Evolutionary conservation across 2,329 filamentous ascomycete species (phyloP).

Genomic region (Aureobasidium leucospermi): DNA sequence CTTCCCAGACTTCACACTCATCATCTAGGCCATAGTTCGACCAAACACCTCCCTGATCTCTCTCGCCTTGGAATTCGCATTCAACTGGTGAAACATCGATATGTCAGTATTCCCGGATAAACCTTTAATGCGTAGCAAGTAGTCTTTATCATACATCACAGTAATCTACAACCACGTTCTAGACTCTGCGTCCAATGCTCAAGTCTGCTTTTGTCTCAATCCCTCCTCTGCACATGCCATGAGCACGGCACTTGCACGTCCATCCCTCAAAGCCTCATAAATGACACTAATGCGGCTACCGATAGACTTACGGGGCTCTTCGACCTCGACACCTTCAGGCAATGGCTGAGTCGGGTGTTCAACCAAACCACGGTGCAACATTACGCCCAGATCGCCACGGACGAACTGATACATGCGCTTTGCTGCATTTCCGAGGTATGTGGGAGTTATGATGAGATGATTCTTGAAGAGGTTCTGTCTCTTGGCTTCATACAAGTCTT

Average conservation of each 20-base stretch:
- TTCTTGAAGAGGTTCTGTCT: background rate
- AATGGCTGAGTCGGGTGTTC: slow-evolving; percentile 20
- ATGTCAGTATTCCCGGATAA: too few relatives aligned
- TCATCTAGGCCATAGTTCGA: too few relatives aligned
- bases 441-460: background rate
- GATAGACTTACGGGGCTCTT: slow-evolving; percentile 17
- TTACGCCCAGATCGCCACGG: slow-evolving; percentile 17
- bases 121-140: too few relatives aligned
- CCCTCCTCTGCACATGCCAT: slow-evolving; percentile 7
- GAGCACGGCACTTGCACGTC: slow-evolving; percentile 17
- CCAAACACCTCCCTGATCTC: too few relatives aligned
- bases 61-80: too few relatives aligned
- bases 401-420: slow-evolving; percentile 20
- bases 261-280: slow-evolving; percentile 22
- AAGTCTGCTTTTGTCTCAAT: background rate
- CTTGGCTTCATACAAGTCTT: background rate
- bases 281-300: slow-evolving; percentile 20
- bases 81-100: too few relatives aligned
- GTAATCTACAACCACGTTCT: too few relatives aligned
- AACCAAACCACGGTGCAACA: slow-evolving; percentile 20
- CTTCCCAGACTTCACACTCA: too few relatives aligned
- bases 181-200: background rate
- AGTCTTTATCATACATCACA: too few relatives aligned
- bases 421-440: slow-evolving; percentile 18
- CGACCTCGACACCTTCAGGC: background rate